A percentile compares a stretch with the other conserved stretches of the same genome.
Conservation (phyloP, 495 filamentous ascomycete species). For the Penicillium cosmopolitanum region DNA sequence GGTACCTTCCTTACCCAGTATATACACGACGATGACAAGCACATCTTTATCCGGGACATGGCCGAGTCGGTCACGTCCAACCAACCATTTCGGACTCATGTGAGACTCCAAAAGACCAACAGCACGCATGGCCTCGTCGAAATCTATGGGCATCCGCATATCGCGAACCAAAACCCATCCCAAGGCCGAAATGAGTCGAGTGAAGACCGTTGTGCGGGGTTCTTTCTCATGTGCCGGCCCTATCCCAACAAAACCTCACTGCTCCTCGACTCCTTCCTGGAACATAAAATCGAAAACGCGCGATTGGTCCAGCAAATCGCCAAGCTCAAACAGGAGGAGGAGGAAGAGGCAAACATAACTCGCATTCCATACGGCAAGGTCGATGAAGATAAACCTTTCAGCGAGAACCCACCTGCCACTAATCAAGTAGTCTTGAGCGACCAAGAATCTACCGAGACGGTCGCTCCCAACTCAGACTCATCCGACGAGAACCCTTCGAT, state of each 20-base stretch:
- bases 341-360: constrained; percentile 65
- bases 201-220: constrained; percentile 76
- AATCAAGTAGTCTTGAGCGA: constrained; percentile 25
- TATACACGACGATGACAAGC: constrained; percentile 86
- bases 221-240: constrained; percentile 92
- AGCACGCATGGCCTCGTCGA: constrained; percentile 80
- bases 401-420: constrained; percentile 7
- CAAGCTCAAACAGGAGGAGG: constrained; percentile 83
- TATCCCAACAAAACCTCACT: constrained; percentile 87
- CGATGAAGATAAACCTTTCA: constrained; percentile 10
- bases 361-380: constrained; percentile 15
- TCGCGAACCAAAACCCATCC: constrained; percentile 63
- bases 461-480: constrained; percentile 67
- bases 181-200: constrained; percentile 55
- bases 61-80: constrained; percentile 88
- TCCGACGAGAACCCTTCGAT: constrained; percentile 67
- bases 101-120: constrained; percentile 80
- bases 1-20: constrained; percentile 75
- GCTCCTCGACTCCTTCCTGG: constrained; percentile 88
- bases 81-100: constrained; percentile 81
- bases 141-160: constrained; percentile 87
- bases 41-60: constrained; percentile 84
- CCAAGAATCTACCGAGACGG: constrained; percentile 53
- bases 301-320: constrained; percentile 80
- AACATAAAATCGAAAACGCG: constrained; percentile 98